These are phyloP conservation scores for Aspergillus brasiliensis DNA, from an alignment of 2,329 filamentous ascomycete genomes.

Conservation along the genomic window DNA sequence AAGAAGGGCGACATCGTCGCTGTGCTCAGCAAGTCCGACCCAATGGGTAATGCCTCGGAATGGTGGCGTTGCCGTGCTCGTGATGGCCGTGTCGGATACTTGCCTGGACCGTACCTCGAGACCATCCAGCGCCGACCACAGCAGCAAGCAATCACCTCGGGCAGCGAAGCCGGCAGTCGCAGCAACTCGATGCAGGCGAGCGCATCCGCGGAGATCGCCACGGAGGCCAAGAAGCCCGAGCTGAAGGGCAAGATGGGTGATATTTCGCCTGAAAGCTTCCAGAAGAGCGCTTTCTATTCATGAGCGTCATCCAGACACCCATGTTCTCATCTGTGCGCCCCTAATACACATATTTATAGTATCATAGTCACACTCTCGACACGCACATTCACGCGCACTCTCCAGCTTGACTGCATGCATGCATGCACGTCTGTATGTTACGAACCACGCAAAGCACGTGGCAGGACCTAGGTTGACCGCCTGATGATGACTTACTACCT, in stretches of 20 bases:
- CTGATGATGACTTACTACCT: slow-evolving; percentile 2
- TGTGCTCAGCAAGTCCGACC: slow-evolving; percentile 88
- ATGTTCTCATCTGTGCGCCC: background rate
- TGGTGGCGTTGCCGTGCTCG: slow-evolving; percentile 96
- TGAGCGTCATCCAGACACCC: slow-evolving; percentile 34
- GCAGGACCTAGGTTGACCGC: slow-evolving; percentile 2
- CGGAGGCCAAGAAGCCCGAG: slow-evolving; percentile 46
- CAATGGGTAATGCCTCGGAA: slow-evolving; percentile 85
- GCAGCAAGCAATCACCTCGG: slow-evolving; percentile 48
- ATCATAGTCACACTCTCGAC: background rate
- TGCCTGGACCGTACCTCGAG: slow-evolving; percentile 89
- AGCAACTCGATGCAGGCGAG: slow-evolving; percentile 56
- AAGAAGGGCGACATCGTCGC: slow-evolving; percentile 96
- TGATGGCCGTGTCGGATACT: slow-evolving; percentile 86
- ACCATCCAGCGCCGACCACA: slow-evolving; percentile 61
- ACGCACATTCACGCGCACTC: background rate
- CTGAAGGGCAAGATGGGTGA: slow-evolving; percentile 64
- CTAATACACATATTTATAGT: background rate
- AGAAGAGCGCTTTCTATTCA: slow-evolving; percentile 70
- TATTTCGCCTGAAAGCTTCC: slow-evolving; percentile 69
- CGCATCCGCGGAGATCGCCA: slow-evolving; percentile 23
- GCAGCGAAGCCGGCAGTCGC: slow-evolving; percentile 48
- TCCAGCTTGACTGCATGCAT: background rate
- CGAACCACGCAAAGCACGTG: background rate
- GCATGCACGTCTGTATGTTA: background rate